A percentile compares a stretch with the other conserved stretches of the same genome.
phyloP scores from a whole-genome alignment of 306 rosid species.

The Trifolium dubium region DNA sequence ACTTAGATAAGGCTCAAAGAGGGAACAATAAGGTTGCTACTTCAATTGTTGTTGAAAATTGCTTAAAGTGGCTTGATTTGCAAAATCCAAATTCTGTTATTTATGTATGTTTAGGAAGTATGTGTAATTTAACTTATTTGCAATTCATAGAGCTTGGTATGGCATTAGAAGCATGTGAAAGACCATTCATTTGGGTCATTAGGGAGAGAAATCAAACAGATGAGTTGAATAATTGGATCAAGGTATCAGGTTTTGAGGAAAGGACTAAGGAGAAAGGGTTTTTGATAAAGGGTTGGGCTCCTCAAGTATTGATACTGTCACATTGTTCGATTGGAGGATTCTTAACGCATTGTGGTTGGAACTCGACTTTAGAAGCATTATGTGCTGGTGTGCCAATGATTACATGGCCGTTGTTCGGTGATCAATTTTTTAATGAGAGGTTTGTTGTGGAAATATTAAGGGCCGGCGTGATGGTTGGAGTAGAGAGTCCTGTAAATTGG shows the following conservation, averaged over 20 bases:
- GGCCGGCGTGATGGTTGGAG: constrained; percentile 53
- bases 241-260: constrained; percentile 51
- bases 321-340: constrained; percentile 65
- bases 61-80: constrained; percentile 58
- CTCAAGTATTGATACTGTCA: constrained; percentile 59
- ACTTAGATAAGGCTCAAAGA: constrained; percentile 46
- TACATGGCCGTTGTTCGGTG: constrained; percentile 69
- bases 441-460: constrained; percentile 47
- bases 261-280: constrained; percentile 46
- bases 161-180: constrained; percentile 57
- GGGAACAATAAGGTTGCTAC: constrained; percentile 42
- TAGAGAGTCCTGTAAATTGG: constrained; percentile 42
- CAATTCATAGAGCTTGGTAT: constrained; percentile 58
- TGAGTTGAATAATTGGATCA: constrained; percentile 55
- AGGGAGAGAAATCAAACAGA: constrained; percentile 45
- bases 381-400: constrained; percentile 60
- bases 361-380: constrained; percentile 63
- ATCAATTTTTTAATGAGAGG: constrained; percentile 65
- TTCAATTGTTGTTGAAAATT: constrained; percentile 36
- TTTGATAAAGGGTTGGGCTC: constrained; percentile 69
- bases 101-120: constrained; percentile 64
- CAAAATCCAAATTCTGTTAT: constrained; percentile 47
- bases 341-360: constrained; percentile 76
- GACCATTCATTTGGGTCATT: constrained; percentile 60
- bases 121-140: constrained; percentile 41